Percentiles rank a stretch among this genome's conserved stretches.
Conservation (phyloP, 345 rosid species). For the Citrus mangshanensis region DNA sequence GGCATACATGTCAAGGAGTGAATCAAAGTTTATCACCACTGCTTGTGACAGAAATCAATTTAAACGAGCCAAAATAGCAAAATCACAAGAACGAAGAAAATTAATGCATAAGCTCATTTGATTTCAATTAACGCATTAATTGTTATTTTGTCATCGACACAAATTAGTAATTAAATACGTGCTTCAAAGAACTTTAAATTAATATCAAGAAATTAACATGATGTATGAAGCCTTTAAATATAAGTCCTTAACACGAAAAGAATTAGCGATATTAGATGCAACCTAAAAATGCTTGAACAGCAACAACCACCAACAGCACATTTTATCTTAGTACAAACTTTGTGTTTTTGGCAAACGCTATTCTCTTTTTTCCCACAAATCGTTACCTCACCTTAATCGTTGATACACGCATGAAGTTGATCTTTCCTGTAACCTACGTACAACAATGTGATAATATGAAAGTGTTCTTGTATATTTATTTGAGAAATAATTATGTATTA, state of each 20-base stretch:
- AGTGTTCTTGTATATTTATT: too few species aligned
- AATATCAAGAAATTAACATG: too few species aligned
- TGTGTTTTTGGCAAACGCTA: neutral
- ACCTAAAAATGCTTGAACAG: neutral
- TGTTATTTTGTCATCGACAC: too few species aligned
- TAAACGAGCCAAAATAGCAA: neutral
- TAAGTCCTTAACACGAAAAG: neutral
- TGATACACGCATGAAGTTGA: conserved; percentile 7
- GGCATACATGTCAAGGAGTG: too few species aligned
- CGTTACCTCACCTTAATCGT: neutral
- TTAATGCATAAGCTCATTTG: neutral
- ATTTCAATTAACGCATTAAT: neutral
- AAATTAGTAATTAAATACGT: too few species aligned
- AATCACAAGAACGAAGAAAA: neutral
- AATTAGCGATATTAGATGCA: neutral
- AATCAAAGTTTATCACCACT: neutral
- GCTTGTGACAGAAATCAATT: neutral
- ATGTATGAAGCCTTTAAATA: neutral
- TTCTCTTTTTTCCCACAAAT: neutral
- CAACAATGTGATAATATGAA: neutral
- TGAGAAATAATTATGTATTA: too few species aligned
- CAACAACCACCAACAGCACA: neutral
- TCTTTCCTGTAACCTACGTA: conserved; percentile 19
- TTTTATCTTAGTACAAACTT: too few species aligned
- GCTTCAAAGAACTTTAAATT: neutral